Base-by-base conservation (phyloP, 495 filamentous ascomycete species). In the Chaetomium fimeti region DNA sequence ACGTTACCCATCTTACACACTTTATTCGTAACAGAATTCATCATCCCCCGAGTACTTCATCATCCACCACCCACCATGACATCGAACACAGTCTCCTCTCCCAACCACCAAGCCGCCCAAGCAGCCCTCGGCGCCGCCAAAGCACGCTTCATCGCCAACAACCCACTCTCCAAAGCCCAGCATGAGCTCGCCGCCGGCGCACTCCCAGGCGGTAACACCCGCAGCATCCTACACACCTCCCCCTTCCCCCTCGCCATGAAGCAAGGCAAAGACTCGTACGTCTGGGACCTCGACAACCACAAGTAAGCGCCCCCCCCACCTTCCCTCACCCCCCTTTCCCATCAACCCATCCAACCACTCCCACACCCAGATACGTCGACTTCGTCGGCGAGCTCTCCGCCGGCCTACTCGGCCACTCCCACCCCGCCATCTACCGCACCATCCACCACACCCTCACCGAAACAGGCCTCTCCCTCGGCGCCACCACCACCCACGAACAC, bases 201-300 rank as follows among this genome's bases (percentile, higher is more conserved):
- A 47, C 71, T 87, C 5, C 86, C 86, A 0, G 85, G 86, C 18
- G 86, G 86, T 47, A 88, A 88, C 67, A 88, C 86, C 15, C 75
- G 86, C 20, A 83, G 81, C 3, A 73, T 86, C 2, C 75, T 88
- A 0, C 79, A 87, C 71, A 78, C 77, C n/a, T 70, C 69, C 4
- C 85, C 86, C 0, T 88, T 86, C 62, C 85, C 85, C 0, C 61
- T 88, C 18, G 73, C 72, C 66, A 76, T 82, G 72, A 71, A 67
- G 57, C 76, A 60, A 27, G 81, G 78, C 29, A 65, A 74, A 62
- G 79, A 62, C 2, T 72, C 71, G 57, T 74, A 65, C 25, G 66
- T 83, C 36, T 75, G 65, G 61, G 81, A 75, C 59, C 70, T 72
- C 29, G 83, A 84, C 62, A 73, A 71, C 2, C 70, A 82, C 57